phyloP scores from a whole-genome alignment of 2,329 filamentous ascomycete species.

The Microthyrium microscopicum region DNA sequence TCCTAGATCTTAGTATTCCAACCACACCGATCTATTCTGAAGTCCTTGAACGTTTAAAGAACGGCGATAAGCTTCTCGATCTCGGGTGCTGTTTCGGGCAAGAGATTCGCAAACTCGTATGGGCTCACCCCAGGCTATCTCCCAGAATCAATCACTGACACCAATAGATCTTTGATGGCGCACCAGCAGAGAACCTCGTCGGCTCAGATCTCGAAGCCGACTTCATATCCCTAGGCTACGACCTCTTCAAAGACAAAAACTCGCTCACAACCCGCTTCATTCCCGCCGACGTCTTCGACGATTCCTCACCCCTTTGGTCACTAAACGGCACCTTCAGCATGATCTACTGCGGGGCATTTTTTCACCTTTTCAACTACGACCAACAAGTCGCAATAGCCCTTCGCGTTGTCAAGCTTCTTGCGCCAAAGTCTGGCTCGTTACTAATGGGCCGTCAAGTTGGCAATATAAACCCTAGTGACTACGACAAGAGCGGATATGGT shows the following conservation, averaged over 20 bases:
- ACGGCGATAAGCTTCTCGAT: constrained; percentile 22
- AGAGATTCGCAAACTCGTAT: constrained; percentile 26
- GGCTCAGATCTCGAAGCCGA: constrained; percentile 22
- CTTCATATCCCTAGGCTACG: constrained; percentile 38
- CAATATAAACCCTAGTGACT: constrained; percentile 12
- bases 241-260: constrained; percentile 15
- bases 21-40: constrained; percentile 16
- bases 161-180: constrained; percentile 13
- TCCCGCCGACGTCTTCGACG: constrained; percentile 31
- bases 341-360: constrained; percentile 24
- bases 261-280: constrained; percentile 32
- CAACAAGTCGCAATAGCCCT: constrained; percentile 18
- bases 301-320: constrained; percentile 13
- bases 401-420: constrained; percentile 18
- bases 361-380: constrained; percentile 24
- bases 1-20: constrained; percentile 18
- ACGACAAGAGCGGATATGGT: constrained; percentile 7
- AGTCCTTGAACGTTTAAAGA: constrained; percentile 18
- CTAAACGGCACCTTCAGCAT: constrained; percentile 20
- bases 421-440: constrained; percentile 25
- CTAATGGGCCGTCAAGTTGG: constrained; percentile 38
- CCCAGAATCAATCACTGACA: background rate
- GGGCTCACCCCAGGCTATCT: background rate
- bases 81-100: constrained; percentile 30
- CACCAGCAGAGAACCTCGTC: constrained; percentile 20